phyloP scores from a whole-genome alignment of 2,329 filamentous ascomycete genomes.

The Diatrype stigma region DNA sequence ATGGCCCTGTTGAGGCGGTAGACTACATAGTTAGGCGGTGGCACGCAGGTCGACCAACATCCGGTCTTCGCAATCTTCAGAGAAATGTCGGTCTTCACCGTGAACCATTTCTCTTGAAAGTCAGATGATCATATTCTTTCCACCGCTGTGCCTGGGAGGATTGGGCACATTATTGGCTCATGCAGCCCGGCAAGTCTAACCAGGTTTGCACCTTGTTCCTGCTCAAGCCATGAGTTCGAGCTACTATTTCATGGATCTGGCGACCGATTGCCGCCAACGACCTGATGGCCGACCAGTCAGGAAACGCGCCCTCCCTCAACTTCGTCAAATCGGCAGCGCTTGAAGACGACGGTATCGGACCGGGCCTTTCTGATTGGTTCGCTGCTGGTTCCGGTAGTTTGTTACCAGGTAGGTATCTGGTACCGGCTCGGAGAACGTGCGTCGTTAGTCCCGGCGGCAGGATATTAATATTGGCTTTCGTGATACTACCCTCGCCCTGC shows the following conservation, averaged over 20 bases:
- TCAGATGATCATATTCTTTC: too few relatives aligned
- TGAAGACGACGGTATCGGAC: neutral
- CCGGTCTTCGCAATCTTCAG: too few relatives aligned
- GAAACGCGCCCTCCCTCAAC: neutral
- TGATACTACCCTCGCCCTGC: neutral
- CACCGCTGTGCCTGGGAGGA: too few relatives aligned
- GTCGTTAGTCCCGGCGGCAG: constrained; percentile 8
- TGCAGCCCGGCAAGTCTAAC: neutral
- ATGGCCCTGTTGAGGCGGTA: too few relatives aligned
- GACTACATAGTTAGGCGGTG: too few relatives aligned
- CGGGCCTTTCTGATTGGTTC: neutral
- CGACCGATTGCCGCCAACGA: neutral
- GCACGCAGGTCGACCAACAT: too few relatives aligned
- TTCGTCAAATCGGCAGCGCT: neutral
- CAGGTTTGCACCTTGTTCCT: too few relatives aligned
- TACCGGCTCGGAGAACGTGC: neutral
- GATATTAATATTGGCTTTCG: constrained; percentile 2
- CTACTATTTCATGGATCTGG: neutral
- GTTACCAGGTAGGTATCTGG: neutral
- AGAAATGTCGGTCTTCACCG: too few relatives aligned
- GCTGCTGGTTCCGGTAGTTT: neutral
- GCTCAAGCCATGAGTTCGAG: neutral
- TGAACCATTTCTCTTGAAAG: too few relatives aligned
- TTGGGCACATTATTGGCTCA: neutral
- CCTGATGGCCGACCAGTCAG: neutral